phyloP scores from a whole-genome alignment of 2,329 filamentous ascomycete genomes.

The Aureobasidium lini region DNA sequence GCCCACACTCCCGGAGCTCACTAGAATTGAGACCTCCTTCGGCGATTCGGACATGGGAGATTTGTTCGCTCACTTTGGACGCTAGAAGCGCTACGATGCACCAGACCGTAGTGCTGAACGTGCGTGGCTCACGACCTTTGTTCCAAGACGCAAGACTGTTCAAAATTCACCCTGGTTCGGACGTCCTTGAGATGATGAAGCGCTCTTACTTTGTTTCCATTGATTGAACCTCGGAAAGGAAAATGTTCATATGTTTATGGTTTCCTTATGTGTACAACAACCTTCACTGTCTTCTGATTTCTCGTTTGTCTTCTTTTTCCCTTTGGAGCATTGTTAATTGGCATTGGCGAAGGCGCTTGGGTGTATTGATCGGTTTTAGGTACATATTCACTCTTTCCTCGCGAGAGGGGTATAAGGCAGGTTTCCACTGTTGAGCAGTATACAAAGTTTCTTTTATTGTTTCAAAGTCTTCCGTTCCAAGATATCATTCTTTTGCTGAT shows the following conservation, averaged over 20 bases:
- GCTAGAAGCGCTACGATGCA: constrained; percentile 6
- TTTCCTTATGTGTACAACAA: neutral
- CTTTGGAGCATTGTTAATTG: neutral
- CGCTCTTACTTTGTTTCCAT: no score
- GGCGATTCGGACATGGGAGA: constrained; percentile 10
- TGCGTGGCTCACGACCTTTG: neutral
- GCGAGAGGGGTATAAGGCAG: neutral
- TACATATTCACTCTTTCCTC: neutral
- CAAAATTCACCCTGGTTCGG: neutral
- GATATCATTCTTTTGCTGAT: no score
- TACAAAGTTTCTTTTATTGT: no score
- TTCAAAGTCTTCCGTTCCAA: no score
- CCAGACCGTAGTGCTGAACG: neutral
- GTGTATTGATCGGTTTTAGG: neutral
- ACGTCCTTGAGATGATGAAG: neutral
- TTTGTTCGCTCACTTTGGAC: constrained; percentile 5
- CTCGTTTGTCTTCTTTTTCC: neutral
- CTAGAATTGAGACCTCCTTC: constrained; percentile 8
- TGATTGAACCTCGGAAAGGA: neutral
- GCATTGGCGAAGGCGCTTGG: constrained; percentile 8
- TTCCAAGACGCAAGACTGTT: neutral
- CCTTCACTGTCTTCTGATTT: neutral
- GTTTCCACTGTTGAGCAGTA: neutral
- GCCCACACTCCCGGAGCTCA: constrained; percentile 11
- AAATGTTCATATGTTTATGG: neutral